Conservation (phyloP, 306 rosid genomes). For the Vachellia collinsii region DNA sequence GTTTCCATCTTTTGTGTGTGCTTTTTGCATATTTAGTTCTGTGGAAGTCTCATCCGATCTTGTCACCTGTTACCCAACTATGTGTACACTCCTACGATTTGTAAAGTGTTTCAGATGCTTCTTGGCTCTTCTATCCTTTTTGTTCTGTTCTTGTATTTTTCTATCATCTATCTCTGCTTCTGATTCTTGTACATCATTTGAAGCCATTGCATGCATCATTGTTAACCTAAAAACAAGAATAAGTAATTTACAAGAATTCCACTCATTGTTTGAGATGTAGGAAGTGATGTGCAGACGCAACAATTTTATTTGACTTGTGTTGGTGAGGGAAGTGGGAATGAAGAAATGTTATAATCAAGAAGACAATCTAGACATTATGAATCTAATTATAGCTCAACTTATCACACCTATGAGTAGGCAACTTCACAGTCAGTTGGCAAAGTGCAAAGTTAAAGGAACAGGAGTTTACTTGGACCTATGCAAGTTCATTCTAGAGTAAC, state of each 20-base stretch:
- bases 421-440: no score
- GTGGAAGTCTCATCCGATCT: not conserved
- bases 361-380: constrained; percentile 14
- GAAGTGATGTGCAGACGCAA: constrained; percentile 22
- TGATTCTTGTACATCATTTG: constrained; percentile 4
- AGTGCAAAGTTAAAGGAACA: no score
- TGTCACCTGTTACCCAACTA: not conserved
- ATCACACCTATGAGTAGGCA: no score
- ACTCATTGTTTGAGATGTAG: constrained; percentile 21
- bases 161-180: constrained; percentile 7
- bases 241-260: not conserved
- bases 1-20: not conserved
- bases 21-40: constrained; percentile 11
- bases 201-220: not conserved
- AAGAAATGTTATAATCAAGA: not conserved
- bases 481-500: constrained; percentile 21
- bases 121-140: not conserved
- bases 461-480: no score
- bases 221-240: constrained; percentile 8
- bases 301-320: constrained; percentile 1
- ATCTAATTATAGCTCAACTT: not conserved
- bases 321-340: not conserved
- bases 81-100: not conserved
- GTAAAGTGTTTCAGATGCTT: not conserved
- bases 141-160: constrained; percentile 13